Conservation (phyloP, 228 moss, liverwort and hornwort species). For the Sphagnum fallax region DNA sequence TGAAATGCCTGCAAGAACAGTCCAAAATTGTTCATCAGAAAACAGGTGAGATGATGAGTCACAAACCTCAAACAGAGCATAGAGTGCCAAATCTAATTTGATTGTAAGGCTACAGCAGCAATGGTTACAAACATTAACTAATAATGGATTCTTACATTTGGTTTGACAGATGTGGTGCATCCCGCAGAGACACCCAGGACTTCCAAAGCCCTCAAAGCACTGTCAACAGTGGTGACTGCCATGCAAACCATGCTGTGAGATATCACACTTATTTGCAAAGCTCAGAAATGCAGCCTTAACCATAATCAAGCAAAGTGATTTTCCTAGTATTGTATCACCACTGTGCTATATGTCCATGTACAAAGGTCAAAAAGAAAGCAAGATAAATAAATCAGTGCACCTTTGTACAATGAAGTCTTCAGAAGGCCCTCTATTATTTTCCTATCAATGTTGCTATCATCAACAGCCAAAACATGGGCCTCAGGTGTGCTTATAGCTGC, state of each 20-base stretch:
- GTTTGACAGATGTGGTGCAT: not conserved
- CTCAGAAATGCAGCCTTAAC: not conserved
- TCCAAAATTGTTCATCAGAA: not conserved
- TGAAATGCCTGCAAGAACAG: not conserved
- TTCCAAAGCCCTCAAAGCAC: not conserved
- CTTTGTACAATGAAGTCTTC: not conserved
- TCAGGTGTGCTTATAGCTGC: conserved; percentile 21
- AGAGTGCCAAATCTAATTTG: not conserved
- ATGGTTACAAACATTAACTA: conserved; percentile 3
- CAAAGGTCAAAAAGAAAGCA: not conserved
- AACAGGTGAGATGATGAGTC: too few relatives aligned
- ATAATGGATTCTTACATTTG: not conserved
- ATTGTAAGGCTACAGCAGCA: not conserved
- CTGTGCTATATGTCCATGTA: not conserved
- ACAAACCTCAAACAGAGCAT: too few relatives aligned
- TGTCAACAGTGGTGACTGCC: not conserved
- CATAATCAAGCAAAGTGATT: too few relatives aligned
- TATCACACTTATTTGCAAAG: not conserved
- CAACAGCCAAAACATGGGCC: conserved; percentile 10
- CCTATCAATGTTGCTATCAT: not conserved
- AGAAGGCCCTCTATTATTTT: not conserved
- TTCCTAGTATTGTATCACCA: not conserved
- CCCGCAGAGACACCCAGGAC: not conserved
- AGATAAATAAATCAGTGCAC: not conserved
- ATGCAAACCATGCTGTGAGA: not conserved